Percentiles rank a stretch among this genome's conserved stretches.
Conservation (phyloP, 2,329 filamentous ascomycete genomes). For the Colletotrichum sp. region DNA sequence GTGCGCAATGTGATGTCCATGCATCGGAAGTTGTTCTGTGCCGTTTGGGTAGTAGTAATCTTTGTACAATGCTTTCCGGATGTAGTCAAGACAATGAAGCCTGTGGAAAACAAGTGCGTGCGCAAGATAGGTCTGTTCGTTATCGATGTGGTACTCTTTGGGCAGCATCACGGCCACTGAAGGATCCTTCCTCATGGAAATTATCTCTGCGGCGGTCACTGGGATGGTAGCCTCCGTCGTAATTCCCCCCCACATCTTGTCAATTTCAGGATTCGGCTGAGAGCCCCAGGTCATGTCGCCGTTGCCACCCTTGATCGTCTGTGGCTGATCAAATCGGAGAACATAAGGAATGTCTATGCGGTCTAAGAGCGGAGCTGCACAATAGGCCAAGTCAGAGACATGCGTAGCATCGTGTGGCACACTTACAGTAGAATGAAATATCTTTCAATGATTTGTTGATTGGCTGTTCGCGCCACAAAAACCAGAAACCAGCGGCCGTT, state of each 20-base stretch:
- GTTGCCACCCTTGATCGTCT: background rate
- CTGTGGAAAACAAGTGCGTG: slow-evolving; percentile 1
- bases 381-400: background rate
- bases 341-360: background rate
- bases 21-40: slow-evolving; percentile 1
- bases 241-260: slow-evolving; percentile 2
- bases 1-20: background rate
- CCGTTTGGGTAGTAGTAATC: slow-evolving; percentile 6
- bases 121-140: background rate
- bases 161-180: background rate
- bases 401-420: too few relatives aligned
- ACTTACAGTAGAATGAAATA: background rate
- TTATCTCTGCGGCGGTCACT: background rate
- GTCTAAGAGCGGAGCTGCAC: background rate
- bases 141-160: background rate
- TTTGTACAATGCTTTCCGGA: slow-evolving; percentile 3
- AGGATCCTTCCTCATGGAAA: background rate
- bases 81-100: slow-evolving; percentile 5
- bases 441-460: background rate
- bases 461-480: background rate
- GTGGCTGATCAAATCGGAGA: background rate
- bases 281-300: slow-evolving; percentile 2
- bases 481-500: background rate
- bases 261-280: background rate
- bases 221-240: background rate